Percentiles rank a stretch among this genome's conserved stretches.
Conservation (phyloP, 192 early-diverging fungal genomes). For the Coemansia sp. region DNA sequence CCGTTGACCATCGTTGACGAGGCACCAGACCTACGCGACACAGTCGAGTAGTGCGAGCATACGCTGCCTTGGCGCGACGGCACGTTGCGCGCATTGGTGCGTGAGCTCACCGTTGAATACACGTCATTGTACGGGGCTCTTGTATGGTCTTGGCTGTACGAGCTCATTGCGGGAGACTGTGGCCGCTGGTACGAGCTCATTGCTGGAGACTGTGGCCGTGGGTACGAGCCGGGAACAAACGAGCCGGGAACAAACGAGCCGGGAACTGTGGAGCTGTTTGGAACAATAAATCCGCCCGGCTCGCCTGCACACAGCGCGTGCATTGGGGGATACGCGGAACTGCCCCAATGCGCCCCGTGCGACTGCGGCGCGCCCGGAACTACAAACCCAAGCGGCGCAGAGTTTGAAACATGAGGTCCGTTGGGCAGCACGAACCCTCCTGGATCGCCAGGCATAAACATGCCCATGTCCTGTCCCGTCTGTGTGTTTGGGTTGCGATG, state of each 20-base stretch:
- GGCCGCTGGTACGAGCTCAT: constrained; percentile 7
- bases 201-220: constrained; percentile 12
- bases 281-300: constrained; percentile 30
- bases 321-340: constrained; percentile 10
- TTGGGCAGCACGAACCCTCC: constrained; percentile 38
- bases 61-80: constrained; percentile 18
- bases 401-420: not conserved
- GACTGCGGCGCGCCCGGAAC: constrained; percentile 14
- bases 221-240: not conserved
- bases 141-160: too few species aligned
- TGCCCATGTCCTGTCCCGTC: constrained; percentile 6
- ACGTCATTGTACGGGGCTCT: not conserved
- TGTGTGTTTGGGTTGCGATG: not conserved
- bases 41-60: constrained; percentile 10
- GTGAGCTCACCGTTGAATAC: not conserved
- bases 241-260: too few species aligned
- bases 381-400: constrained; percentile 34
- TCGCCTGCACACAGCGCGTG: constrained; percentile 10
- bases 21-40: constrained; percentile 4
- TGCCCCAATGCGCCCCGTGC: not conserved
- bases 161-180: not conserved
- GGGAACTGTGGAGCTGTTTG: not conserved
- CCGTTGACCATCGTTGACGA: constrained; percentile 8
- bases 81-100: not conserved
- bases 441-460: constrained; percentile 41